Evolutionary conservation across 805 yeast species (phyloP), one percentile per base, ranked within the genome.

Genomic region (Ogataea methanolica): DNA sequence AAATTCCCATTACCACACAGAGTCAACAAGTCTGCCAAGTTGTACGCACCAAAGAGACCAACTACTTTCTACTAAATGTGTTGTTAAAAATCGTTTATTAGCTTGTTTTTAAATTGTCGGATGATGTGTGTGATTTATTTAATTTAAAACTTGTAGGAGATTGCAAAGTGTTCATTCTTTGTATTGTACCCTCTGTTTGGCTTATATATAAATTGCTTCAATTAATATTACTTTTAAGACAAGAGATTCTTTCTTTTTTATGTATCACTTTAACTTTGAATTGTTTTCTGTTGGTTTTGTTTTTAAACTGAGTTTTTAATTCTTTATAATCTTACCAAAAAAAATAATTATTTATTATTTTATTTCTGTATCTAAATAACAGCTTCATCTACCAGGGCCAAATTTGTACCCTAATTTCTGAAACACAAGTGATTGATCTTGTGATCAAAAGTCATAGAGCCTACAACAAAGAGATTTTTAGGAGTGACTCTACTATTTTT

Each of bases 1-100:
- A 88, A 89, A 79, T 94, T 94, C 97, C 99, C 99, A 81, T 86
- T 94, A 74, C 98, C 99, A 69, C 99, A 94, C 96, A 92, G 98
- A 82, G 82, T 91, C 74, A 86, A 80, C 77, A 91, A 90, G 82
- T 76, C 95, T 71, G 79, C 82, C 80, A 80, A 84, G 76, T 75
- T 89, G 74, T 94, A 79, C 82, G 80, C 92, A 75, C 79, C 88
- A 79, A 84, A 84, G 79, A 86, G 96, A 78, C 98, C 98, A 75
- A 74, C 96, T 68, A 94, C 99, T 73, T 91, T 83, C 88, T 92
- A 92, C 88, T 92, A 91, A 59, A 50, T 58, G 48, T 44, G 36
- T 36, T 26, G 31, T 26, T 26, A 26, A 26, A 26, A 26, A 26
- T 26, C 31, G 31, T 26, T 26, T 26, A 26, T 26, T 26, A 26